Conservation (phyloP, 2,329 filamentous ascomycete genomes). For the Chaetomiaceae sp. region DNA sequence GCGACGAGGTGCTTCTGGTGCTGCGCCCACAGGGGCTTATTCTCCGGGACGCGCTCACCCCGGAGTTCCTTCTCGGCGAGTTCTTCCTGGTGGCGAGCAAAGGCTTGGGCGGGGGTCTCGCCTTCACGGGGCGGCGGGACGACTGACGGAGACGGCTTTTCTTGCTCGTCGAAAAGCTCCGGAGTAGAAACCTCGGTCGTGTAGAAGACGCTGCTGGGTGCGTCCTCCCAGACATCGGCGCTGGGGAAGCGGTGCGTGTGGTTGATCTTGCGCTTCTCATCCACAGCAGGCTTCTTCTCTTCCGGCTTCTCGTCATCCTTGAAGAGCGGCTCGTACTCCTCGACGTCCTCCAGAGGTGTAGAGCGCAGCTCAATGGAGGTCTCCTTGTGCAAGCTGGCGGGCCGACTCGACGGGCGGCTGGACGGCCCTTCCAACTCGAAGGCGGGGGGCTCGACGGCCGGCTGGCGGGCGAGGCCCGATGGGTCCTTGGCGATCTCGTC, state of each 20-base stretch:
- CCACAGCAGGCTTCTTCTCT: constrained; percentile 35
- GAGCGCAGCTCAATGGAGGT: constrained; percentile 52
- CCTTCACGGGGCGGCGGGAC: constrained; percentile 36
- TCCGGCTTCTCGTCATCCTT: constrained; percentile 63
- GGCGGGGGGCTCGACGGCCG: constrained; percentile 72
- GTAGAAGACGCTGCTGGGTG: constrained; percentile 76
- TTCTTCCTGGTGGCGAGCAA: constrained; percentile 62
- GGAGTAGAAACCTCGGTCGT: constrained; percentile 82
- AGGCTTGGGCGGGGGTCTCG: constrained; percentile 58
- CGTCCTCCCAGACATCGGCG: constrained; percentile 96
- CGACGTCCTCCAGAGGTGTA: constrained; percentile 78
- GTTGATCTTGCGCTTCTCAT: constrained; percentile 42
- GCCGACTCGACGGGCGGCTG: constrained; percentile 61
- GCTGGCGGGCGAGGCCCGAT: constrained; percentile 63
- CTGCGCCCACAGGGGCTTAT: constrained; percentile 43
- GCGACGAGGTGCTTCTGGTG: constrained; percentile 48
- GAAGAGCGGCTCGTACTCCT: constrained; percentile 94
- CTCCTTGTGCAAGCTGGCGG: constrained; percentile 58
- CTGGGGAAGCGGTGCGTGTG: constrained; percentile 76
- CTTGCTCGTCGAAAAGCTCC: constrained; percentile 43
- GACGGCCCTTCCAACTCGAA: constrained; percentile 53
- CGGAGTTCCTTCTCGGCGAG: constrained; percentile 54
- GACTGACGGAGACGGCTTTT: constrained; percentile 18
- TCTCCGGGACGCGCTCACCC: constrained; percentile 37
- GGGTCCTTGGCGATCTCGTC: constrained; percentile 80